phyloP scores from a whole-genome alignment of 2,329 filamentous ascomycete genomes.

The Cyphellophora attinorum region DNA sequence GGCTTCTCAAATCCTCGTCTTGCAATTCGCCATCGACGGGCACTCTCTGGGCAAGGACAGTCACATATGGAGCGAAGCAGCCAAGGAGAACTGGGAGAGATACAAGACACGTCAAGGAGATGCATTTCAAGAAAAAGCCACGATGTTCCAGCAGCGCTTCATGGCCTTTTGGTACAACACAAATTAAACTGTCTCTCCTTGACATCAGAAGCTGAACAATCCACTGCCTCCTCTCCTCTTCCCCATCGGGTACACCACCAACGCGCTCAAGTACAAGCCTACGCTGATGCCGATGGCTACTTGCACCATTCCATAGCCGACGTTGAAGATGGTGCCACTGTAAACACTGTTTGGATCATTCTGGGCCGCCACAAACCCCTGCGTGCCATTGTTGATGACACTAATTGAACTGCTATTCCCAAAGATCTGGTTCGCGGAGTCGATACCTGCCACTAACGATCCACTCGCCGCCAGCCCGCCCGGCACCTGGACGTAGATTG shows the following conservation, averaged over 20 bases:
- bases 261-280: conserved; percentile 33
- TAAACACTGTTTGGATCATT: conserved; percentile 32
- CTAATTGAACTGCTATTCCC: conserved; percentile 32
- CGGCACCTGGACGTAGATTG: conserved; percentile 65
- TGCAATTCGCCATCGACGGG: too few species aligned
- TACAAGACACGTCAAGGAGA: too few species aligned
- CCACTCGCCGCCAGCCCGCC: conserved; percentile 50
- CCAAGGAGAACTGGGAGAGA: too few species aligned
- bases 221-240: background rate
- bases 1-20: too few species aligned
- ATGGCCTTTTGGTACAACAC: too few species aligned
- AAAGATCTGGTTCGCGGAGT: conserved; percentile 37
- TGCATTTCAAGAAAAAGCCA: too few species aligned
- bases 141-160: too few species aligned
- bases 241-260: conserved; percentile 32
- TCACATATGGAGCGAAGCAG: too few species aligned
- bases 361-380: conserved; percentile 62
- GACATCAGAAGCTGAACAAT: background rate
- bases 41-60: too few species aligned
- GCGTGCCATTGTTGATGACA: conserved; percentile 54
- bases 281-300: conserved; percentile 37
- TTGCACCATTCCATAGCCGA: conserved; percentile 37
- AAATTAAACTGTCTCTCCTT: too few species aligned
- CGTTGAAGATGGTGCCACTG: conserved; percentile 21
- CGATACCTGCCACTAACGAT: conserved; percentile 46